These are phyloP conservation scores for Candida freyschussii DNA, from an alignment of 1,139 yeast genomes.

Conservation along the genomic window DNA sequence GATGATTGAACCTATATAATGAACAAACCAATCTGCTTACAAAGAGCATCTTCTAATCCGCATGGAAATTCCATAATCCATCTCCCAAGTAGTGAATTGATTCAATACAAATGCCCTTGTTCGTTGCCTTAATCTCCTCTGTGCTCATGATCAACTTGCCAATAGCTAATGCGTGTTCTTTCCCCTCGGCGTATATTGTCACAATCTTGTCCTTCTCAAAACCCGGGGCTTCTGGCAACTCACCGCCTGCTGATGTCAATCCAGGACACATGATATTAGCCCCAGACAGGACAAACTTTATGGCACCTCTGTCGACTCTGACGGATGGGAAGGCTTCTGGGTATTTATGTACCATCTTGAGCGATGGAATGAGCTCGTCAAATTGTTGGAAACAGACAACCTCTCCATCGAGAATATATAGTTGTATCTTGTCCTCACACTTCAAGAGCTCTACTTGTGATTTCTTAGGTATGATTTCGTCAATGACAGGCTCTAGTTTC, in stretches of 20 bases:
- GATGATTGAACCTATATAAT: slow-evolving; percentile 3
- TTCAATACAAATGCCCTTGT: slow-evolving; percentile 90
- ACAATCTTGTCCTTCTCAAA: slow-evolving; percentile 66
- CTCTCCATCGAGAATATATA: slow-evolving; percentile 70
- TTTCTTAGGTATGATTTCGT: slow-evolving; percentile 84
- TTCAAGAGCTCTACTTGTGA: slow-evolving; percentile 78
- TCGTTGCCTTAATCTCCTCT: slow-evolving; percentile 76
- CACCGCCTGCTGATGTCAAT: slow-evolving; percentile 84
- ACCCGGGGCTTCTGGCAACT: slow-evolving; percentile 65
- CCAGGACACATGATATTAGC: slow-evolving; percentile 99
- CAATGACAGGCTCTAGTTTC: slow-evolving; percentile 66
- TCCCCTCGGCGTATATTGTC: slow-evolving; percentile 87
- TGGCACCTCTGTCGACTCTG: slow-evolving; percentile 94
- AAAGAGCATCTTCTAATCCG: slow-evolving; percentile 28
- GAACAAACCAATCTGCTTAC: not conserved
- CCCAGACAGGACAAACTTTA: slow-evolving; percentile 88
- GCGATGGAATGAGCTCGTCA: slow-evolving; percentile 76
- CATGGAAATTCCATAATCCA: slow-evolving; percentile 68
- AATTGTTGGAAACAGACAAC: slow-evolving; percentile 79
- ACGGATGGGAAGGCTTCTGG: slow-evolving; percentile 81
- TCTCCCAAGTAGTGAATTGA: slow-evolving; percentile 84
- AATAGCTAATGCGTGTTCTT: slow-evolving; percentile 84
- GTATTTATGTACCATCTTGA: slow-evolving; percentile 74
- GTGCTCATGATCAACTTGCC: slow-evolving; percentile 87
- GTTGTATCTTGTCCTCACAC: slow-evolving; percentile 83